Conservation (phyloP, 169 alveolate genomes). For the Plasmodium yoelii region DNA sequence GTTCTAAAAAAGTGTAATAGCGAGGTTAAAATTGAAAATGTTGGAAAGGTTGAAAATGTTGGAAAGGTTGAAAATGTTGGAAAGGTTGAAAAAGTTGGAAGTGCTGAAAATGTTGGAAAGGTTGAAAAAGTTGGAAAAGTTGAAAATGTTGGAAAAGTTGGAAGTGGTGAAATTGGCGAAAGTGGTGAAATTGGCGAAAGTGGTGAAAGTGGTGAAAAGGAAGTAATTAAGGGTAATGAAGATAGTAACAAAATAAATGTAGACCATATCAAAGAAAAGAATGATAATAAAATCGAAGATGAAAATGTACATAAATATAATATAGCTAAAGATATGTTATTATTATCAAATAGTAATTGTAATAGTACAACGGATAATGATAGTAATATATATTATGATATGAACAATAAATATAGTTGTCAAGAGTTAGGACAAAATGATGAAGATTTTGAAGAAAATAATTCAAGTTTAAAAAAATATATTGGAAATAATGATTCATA, state of each 20-base stretch:
- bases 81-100: too few species aligned
- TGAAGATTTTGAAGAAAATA: slow-evolving; percentile 4
- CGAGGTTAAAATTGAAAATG: slow-evolving; percentile 20
- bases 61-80: too few species aligned
- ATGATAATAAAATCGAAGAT: slow-evolving; percentile 12
- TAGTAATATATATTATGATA: neutral
- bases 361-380: slow-evolving; percentile 9
- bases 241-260: neutral
- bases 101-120: too few species aligned
- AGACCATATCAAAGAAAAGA: neutral
- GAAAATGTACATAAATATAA: slow-evolving; percentile 52
- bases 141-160: too few species aligned
- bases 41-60: neutral
- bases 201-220: too few species aligned
- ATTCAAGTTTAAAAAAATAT: neutral
- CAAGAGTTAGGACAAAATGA: neutral
- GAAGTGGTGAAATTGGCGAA: too few species aligned
- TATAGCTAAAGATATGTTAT: slow-evolving; percentile 49
- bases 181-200: too few species aligned
- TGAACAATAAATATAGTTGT: neutral
- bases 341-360: slow-evolving; percentile 27
- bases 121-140: too few species aligned
- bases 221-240: too few species aligned
- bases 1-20: slow-evolving; percentile 11
- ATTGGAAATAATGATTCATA: neutral